phyloP scores from a whole-genome alignment of 257 asterid species.

The Solanum appendiculatum region DNA sequence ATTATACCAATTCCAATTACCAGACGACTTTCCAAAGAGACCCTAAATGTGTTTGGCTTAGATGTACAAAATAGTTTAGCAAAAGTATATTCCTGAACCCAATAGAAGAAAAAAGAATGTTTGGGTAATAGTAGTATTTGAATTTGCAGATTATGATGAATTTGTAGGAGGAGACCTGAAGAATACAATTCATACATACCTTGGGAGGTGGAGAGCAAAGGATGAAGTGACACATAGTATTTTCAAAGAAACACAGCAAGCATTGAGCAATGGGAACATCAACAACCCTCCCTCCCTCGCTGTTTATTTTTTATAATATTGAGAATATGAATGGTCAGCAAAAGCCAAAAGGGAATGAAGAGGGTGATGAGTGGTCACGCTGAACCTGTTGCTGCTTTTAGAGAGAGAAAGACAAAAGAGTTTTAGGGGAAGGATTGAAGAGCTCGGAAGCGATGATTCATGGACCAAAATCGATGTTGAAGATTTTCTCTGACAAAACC shows the following conservation, averaged over 20 bases:
- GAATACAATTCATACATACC: neutral
- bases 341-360: neutral
- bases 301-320: neutral
- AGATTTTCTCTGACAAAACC: neutral
- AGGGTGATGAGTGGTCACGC: constrained; percentile 6
- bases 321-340: neutral
- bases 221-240: constrained; percentile 1
- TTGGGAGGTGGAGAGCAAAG: neutral
- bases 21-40: too few species aligned
- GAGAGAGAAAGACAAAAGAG: neutral
- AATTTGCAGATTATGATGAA: neutral
- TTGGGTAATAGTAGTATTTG: neutral
- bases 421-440: neutral
- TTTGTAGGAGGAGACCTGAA: neutral
- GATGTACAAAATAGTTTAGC: neutral
- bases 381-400: neutral
- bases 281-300: neutral
- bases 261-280: neutral
- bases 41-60: too few species aligned
- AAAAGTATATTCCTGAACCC: too few species aligned
- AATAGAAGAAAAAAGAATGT: too few species aligned
- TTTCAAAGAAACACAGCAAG: neutral
- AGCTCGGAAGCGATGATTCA: neutral
- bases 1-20: too few species aligned
- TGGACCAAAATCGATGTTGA: neutral